Base-by-base conservation (phyloP, 768 basidiomycete species). In the Ephemerocybe angulata region DNA sequence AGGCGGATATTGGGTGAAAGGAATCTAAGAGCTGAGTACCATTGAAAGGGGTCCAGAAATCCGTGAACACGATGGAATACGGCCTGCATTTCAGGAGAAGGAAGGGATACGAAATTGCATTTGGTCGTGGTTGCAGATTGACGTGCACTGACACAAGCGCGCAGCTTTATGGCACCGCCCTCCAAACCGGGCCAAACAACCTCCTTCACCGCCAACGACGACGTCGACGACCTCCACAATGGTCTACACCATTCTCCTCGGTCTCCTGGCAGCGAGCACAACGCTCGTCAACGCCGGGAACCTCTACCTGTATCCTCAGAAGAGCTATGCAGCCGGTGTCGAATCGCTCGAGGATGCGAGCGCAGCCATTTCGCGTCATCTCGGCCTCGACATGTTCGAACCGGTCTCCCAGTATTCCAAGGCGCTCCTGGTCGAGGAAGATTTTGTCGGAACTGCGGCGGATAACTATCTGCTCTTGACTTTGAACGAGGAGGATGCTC, bases 301-400 rank as follows among this genome's bases (percentile, higher is more conserved):
- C 42, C 78, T 89, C 27, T 89, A 84, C 64, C 72, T 89, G 17
- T 76, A 76, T 53, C 84, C 88, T 1, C 62, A 68, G 4, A 58
- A 66, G 6, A 58, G 72, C 2, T 63, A 66, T 12, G 62, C 74
- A 41, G 74, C 69, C 1, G 62, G 78, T 4, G 68, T 60, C 19
- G 68, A 84, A 24, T 76, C 80, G 19, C 72, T 76, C 25, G 74
- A 78, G 38, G 79, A 82, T 48, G 85, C 85, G 40, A 83, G 78
- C 60, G 76, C 81, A 31, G 81, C 76, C 5, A 72, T 91, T 29
- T 80, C 87, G 19, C 81, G 79, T 51, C 87, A 90, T 65, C 78
- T 90, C 11, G 83, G 85, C n/a, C 76, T 90, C 4, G 88, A 90
- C 61, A 69, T 69, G 19, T 84, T 85, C 59, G 85, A 87, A 63